Conservation (phyloP, 2,329 filamentous ascomycete species). For the Xylaria multiplex region DNA sequence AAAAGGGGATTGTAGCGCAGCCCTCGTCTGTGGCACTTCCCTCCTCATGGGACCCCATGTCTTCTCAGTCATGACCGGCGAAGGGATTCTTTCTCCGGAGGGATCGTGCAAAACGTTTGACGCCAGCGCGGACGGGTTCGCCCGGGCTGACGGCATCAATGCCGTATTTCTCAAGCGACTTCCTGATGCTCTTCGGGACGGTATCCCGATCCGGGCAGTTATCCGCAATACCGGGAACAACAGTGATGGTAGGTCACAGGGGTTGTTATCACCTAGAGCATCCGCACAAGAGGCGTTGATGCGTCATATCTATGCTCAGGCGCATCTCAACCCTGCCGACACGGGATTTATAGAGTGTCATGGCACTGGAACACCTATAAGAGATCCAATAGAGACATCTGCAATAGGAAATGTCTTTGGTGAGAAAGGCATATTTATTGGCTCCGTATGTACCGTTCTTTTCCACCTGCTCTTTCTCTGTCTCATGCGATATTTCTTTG, state of each 20-base stretch:
- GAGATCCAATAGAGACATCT: conserved; percentile 44
- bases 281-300: conserved; percentile 47
- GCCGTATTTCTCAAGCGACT: conserved; percentile 56
- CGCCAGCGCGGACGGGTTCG: conserved; percentile 56
- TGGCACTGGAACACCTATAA: conserved; percentile 42
- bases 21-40: too few relatives aligned
- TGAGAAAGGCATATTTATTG: conserved; percentile 33
- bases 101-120: conserved; percentile 50
- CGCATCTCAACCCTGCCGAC: conserved; percentile 12
- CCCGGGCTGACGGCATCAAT: conserved; percentile 55
- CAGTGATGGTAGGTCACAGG: conserved; percentile 19
- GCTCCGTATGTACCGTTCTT: conserved; percentile 25
- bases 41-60: too few relatives aligned
- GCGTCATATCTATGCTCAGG: not conserved
- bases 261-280: conserved; percentile 48
- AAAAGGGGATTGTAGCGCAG: too few relatives aligned
- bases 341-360: conserved; percentile 46
- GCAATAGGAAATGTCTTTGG: conserved; percentile 39
- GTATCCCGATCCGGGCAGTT: conserved; percentile 41
- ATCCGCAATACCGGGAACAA: conserved; percentile 48
- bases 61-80: too few relatives aligned
- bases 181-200: conserved; percentile 49
- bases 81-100: not conserved
- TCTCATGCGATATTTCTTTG: too few relatives aligned
- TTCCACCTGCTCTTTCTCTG: too few relatives aligned